Base-by-base conservation (phyloP, 2,329 filamentous ascomycete species). In the Fusarium sp. region DNA sequence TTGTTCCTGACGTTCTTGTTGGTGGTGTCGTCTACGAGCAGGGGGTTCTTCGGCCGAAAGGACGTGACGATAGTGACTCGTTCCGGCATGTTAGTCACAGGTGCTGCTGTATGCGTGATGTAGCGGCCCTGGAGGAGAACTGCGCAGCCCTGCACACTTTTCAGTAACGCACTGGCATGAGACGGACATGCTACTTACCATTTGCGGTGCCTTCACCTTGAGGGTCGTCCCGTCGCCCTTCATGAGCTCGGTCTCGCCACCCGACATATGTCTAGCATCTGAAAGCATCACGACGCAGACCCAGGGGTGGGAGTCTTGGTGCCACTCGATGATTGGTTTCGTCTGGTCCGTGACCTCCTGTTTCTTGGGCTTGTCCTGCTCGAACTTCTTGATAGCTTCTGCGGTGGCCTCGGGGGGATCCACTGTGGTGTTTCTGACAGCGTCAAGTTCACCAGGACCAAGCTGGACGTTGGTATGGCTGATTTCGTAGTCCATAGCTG, bases 401-500 rank as follows among this genome's bases (percentile, higher is more conserved):
- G 65, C 67, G 3, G 68, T 77, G 18, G 75, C 76, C 82, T 64
- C 63, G 8, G 77, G 79, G 1, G 79, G 79, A 30, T 80, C 75
- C 5, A 81, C 67, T 6, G 80, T 78, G 1, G 79, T 81, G 6
- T 69, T 73, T 20, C 70, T 68, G n/a, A 80, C 71, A 4, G 66
- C 78, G 4, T 77, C 72, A 9, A 75, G 50, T 3, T 73, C 74
- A 11, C 48, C 59, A 3, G 71, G 61, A 3, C 72, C 79, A 16
- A 82, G 68, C 43, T 73, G 71, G 48, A 91, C 81, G 77, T 91
- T 91, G 80, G 90, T 86, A 73, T 90, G 87, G 20, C 85, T 88
- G 67, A 91, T 88, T 75, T 92, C 89, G 71, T 87, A 89, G 80
- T 90, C 87, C 79, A 89, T 86, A 7, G 83, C 85, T 0, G 88